A percentile compares a stretch with the other conserved stretches of the same genome.
phyloP scores from a whole-genome alignment of 148 eudicot genomes.

The Beta vulgaris region DNA sequence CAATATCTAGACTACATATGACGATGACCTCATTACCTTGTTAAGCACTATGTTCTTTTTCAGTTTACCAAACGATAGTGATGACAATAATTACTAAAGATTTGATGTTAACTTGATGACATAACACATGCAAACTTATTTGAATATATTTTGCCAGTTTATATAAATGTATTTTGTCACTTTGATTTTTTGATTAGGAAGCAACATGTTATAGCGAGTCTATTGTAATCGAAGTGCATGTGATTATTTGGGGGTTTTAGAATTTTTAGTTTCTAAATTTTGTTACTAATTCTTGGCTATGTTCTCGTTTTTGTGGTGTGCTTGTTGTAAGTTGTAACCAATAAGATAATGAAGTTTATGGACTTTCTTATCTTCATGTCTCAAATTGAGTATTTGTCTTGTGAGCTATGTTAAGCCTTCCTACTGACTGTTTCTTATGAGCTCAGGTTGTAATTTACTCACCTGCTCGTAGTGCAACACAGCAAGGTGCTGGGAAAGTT shows the following conservation, averaged over 20 bases:
- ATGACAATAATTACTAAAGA: not conserved
- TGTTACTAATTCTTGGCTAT: not conserved
- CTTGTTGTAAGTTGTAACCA: not conserved
- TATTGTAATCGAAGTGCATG: not conserved
- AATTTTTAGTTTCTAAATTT: not conserved
- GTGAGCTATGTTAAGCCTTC: not conserved
- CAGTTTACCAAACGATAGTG: not conserved
- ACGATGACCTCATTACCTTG: too few species aligned
- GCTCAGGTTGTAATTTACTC: conserved; percentile 78
- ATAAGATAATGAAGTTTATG: not conserved
- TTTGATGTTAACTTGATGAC: not conserved
- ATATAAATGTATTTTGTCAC: not conserved
- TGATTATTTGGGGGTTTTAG: not conserved
- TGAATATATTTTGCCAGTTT: too few species aligned
- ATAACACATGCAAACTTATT: not conserved
- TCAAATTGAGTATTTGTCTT: not conserved
- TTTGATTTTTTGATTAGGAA: not conserved
- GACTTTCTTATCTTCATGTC: not conserved
- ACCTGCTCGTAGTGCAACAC: conserved; percentile 86
- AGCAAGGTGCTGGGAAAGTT: conserved; percentile 94
- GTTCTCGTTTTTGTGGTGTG: not conserved
- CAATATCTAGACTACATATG: too few species aligned
- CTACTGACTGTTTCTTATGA: not conserved
- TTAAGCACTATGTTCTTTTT: not conserved
- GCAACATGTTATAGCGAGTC: not conserved